These are phyloP conservation scores for Fomes fomentarius DNA, from an alignment of 1,284 basidiomycete species.

Conservation along the genomic window DNA sequence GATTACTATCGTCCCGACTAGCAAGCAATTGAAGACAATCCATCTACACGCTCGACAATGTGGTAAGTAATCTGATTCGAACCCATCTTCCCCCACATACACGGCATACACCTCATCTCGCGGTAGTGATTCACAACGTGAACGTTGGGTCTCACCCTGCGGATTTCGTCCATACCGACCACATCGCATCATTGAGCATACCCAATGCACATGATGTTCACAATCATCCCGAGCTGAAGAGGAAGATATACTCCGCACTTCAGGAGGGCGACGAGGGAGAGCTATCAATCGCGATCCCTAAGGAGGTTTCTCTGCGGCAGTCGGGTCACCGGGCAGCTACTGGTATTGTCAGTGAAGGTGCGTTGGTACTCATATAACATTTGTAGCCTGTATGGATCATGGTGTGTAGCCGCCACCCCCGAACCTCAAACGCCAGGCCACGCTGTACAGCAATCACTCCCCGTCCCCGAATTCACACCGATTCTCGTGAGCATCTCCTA, in stretches of 20 bases:
- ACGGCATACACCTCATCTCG: slow-evolving; percentile 6
- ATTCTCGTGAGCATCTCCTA: slow-evolving; percentile 82
- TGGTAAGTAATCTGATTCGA: slow-evolving; percentile 50
- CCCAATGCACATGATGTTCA: slow-evolving; percentile 83
- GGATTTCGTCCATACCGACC: slow-evolving; percentile 79
- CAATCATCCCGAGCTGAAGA: slow-evolving; percentile 91
- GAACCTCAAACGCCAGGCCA: slow-evolving; percentile 75
- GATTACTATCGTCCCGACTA: slow-evolving; percentile 82
- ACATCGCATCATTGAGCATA: slow-evolving; percentile 70
- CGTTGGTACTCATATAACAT: slow-evolving; percentile 15
- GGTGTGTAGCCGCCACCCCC: slow-evolving; percentile 64
- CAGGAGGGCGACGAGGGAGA: slow-evolving; percentile 94
- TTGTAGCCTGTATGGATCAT: background rate
- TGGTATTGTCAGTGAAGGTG: slow-evolving; percentile 53
- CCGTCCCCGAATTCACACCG: slow-evolving; percentile 72
- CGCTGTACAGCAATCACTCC: slow-evolving; percentile 42
- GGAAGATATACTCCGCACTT: slow-evolving; percentile 88
- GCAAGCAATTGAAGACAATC: slow-evolving; percentile 75
- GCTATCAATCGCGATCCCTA: slow-evolving; percentile 87
- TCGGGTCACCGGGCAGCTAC: slow-evolving; percentile 48
- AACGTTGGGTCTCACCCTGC: slow-evolving; percentile 69
- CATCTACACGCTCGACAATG: slow-evolving; percentile 88
- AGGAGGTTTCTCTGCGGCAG: slow-evolving; percentile 73
- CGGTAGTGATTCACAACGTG: slow-evolving; percentile 73
- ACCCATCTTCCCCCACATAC: background rate